A percentile compares a stretch with the other conserved stretches of the same genome.
phyloP scores from a whole-genome alignment of 768 basidiomycete species.

The Phlegmacium glaucopus region DNA sequence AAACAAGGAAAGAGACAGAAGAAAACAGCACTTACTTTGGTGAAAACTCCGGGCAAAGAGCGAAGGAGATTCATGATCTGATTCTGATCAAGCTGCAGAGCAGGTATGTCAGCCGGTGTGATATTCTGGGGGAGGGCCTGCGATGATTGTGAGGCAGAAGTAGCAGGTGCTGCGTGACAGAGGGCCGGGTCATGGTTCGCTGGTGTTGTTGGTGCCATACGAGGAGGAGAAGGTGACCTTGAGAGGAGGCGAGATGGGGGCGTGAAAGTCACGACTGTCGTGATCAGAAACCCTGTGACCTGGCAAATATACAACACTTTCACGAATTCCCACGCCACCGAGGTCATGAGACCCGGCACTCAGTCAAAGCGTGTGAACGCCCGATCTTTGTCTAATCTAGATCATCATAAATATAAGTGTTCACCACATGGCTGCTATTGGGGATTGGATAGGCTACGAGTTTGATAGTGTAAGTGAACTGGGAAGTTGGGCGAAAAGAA shows the following conservation, averaged over 20 bases:
- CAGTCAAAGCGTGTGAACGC: no score
- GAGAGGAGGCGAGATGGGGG: no score
- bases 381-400: no score
- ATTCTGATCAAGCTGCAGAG: constrained; percentile 41
- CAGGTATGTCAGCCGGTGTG: constrained; percentile 20
- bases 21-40: constrained; percentile 43
- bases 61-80: constrained; percentile 62
- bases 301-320: constrained; percentile 32
- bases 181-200: constrained; percentile 36
- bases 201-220: constrained; percentile 36
- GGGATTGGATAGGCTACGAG: no score
- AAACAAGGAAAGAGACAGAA: constrained; percentile 8
- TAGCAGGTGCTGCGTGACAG: constrained; percentile 29
- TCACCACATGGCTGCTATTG: no score
- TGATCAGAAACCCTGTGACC: constrained; percentile 41
- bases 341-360: constrained; percentile 1
- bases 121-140: constrained; percentile 25
- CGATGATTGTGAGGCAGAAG: constrained; percentile 25
- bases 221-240: no score
- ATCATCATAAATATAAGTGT: no score
- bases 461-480: no score
- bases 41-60: constrained; percentile 49
- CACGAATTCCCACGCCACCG: constrained; percentile 32
- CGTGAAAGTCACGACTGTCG: constrained; percentile 40
- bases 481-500: no score